phyloP scores from a whole-genome alignment of 73 alveolate species.

The Blepharisma japonicum region DNA sequence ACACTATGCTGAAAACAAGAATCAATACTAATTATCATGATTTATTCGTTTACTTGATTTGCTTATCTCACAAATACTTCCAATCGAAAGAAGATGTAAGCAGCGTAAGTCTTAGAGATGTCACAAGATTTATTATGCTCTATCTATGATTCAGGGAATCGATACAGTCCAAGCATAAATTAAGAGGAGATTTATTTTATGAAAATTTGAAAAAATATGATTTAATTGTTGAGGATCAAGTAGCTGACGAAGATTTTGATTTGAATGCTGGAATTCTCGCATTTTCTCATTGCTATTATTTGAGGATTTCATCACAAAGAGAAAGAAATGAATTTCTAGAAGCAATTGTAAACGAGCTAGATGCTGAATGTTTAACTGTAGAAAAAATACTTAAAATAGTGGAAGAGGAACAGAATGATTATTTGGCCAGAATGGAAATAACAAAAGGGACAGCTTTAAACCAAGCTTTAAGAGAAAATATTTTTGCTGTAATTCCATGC shows the following conservation, averaged over 20 bases:
- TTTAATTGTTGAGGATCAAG: background rate
- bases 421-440: constrained; percentile 43
- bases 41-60: constrained; percentile 32
- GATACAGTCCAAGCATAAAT: background rate
- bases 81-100: constrained; percentile 45
- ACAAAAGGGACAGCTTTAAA: constrained; percentile 62
- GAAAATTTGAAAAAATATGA: background rate
- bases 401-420: constrained; percentile 30
- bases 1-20: constrained; percentile 36
- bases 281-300: constrained; percentile 29
- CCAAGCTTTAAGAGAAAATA: constrained; percentile 62
- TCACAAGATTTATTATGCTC: constrained; percentile 33
- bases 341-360: background rate
- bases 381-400: background rate
- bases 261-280: constrained; percentile 8
- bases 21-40: background rate
- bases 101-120: constrained; percentile 73
- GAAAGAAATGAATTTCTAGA: constrained; percentile 27
- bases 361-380: background rate
- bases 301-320: constrained; percentile 4
- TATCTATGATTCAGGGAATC: constrained; percentile 15
- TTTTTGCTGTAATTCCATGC: constrained; percentile 68
- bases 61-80: constrained; percentile 46
- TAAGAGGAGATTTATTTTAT: background rate
- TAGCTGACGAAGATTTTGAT: background rate